Base-by-base conservation (phyloP, 106 monocot genomes). In the Acanthochlamys bracteata region DNA sequence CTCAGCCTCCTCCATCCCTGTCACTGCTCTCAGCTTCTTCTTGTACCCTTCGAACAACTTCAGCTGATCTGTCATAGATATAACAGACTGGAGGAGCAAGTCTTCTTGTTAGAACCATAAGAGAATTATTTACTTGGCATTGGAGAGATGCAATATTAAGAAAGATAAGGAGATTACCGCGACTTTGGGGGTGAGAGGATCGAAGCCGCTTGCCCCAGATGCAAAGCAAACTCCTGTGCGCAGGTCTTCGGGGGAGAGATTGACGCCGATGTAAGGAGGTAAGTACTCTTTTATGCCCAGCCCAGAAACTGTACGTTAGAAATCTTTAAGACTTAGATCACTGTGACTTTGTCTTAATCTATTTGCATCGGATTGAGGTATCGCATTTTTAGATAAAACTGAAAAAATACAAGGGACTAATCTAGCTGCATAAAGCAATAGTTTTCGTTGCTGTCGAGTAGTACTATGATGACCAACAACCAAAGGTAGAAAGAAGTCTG, bases 31-130 rank as follows among this genome's bases (percentile, higher is more conserved):
- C 14, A 82, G 54, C 69, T 77, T 77, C 69, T 70, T 39, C 56
- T 70, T 82, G 77, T 82, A 82, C 49, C 73, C 77, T 47, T 77
- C 59, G 47, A 82, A 82, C 45, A 73, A 10, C 1, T 74, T 69
- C 23, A 82, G 24, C 26, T 77, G 80, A 15, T 80, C 63, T 11
- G 51, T 56, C 71, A 75, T 53, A 1, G 75, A 41, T n/a, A 80
- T 7, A n/a, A 25, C 80, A 11, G 39, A 40, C 80, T 80, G 63
- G 20, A 55, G 20, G 20, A 22, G 10, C 55, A 55, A 33, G 9
- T 19, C 51, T 15, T 51, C 4, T 15, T 15, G 51, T 51, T 51
- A 15, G 51, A 19, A 19, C 51, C n/a, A 3, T 15, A 4, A 51
- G 51, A 51, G n/a, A n/a, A 51, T 51, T 19, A 51, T 15, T 33